Conservation (phyloP, 148 eudicot genomes). For the Chenopodium formosanum region DNA sequence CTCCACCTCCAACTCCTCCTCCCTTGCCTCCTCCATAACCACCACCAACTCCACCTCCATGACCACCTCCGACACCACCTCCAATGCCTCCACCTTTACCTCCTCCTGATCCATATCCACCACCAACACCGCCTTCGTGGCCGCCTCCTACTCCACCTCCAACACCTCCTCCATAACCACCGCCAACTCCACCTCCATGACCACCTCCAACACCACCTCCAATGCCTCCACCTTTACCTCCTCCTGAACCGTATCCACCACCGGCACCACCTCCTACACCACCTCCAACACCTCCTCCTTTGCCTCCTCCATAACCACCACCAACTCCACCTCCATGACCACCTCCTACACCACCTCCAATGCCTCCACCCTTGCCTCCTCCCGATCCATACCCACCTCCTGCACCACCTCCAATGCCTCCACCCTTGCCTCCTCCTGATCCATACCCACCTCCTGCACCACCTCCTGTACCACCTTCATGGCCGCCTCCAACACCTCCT, state of each 20-base stretch:
- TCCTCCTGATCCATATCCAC: background rate
- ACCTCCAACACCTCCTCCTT: slow-evolving; percentile 10
- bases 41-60: slow-evolving; percentile 8
- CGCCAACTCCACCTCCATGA: slow-evolving; percentile 14
- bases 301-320: slow-evolving; percentile 2
- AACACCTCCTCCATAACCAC: slow-evolving; percentile 23
- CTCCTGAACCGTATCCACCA: slow-evolving; percentile 17
- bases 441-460: slow-evolving; percentile 5
- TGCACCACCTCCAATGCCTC: background rate
- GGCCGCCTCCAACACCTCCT: slow-evolving; percentile 15
- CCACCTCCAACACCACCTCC: slow-evolving; percentile 14
- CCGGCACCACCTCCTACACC: background rate
- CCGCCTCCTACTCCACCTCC: slow-evolving; percentile 18
- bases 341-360: slow-evolving; percentile 13
- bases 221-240: slow-evolving; percentile 14
- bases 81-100: slow-evolving; percentile 21
- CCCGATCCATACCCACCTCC: background rate
- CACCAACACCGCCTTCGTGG: background rate
- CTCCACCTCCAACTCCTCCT: background rate
- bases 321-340: slow-evolving; percentile 6
- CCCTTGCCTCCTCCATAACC: background rate
- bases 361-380: slow-evolving; percentile 4
- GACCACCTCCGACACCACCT: slow-evolving; percentile 24
- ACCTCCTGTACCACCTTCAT: background rate
- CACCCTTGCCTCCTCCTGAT: slow-evolving; percentile 8